Percentiles rank a stretch among this genome's conserved stretches.
These are phyloP conservation scores for Gnetum montanum DNA, from an alignment of 75 land plant genomes.

Conservation along the genomic window DNA sequence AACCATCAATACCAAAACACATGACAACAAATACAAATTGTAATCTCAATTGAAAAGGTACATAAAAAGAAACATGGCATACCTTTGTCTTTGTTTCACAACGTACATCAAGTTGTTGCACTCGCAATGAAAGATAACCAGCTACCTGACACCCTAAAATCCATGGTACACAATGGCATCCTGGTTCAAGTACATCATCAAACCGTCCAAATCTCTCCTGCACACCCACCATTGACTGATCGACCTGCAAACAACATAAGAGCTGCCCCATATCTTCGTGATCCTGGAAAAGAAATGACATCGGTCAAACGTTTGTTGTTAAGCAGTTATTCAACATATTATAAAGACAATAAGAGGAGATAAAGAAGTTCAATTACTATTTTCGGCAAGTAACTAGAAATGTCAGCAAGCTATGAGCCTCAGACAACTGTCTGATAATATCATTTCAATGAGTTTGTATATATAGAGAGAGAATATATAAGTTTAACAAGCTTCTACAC, in stretches of 20 bases:
- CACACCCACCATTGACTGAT: slow-evolving; percentile 43
- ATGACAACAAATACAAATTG: neutral
- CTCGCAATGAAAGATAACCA: slow-evolving; percentile 40
- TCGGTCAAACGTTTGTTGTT: too few relatives aligned
- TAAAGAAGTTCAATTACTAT: too few relatives aligned
- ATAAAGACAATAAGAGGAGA: too few relatives aligned
- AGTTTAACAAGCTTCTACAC: too few relatives aligned
- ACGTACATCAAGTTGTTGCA: slow-evolving; percentile 59
- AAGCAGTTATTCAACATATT: too few relatives aligned
- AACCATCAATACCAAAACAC: neutral
- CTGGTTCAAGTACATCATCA: slow-evolving; percentile 43
- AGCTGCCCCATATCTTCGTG: slow-evolving; percentile 52
- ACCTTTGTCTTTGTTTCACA: slow-evolving; percentile 71
- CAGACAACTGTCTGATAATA: too few relatives aligned
- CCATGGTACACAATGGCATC: slow-evolving; percentile 58
- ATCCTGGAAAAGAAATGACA: too few relatives aligned
- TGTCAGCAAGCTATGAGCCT: too few relatives aligned
- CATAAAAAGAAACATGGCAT: neutral
- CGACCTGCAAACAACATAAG: slow-evolving; percentile 36
- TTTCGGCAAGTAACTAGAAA: too few relatives aligned
- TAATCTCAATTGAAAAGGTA: neutral
- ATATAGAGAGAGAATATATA: too few relatives aligned
- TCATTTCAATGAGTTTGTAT: too few relatives aligned
- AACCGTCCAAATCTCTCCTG: slow-evolving; percentile 45
- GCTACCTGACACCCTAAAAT: slow-evolving; percentile 28